Evolutionary conservation across 371 early-diverging fungal species (phyloP).

Genomic region (Mortierella sp.): DNA sequence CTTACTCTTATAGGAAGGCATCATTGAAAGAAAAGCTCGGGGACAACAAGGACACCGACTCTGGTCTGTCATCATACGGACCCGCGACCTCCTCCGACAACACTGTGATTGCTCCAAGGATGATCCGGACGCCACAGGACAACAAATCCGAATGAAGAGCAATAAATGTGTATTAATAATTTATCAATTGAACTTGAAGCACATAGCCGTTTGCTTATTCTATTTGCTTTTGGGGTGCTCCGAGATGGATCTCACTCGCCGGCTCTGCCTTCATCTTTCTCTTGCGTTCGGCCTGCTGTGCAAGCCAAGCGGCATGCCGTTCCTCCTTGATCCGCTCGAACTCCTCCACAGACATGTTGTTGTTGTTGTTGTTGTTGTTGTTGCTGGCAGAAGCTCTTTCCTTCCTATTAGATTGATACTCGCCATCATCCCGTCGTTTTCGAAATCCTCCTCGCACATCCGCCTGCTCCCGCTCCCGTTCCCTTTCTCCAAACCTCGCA

Average conservation of each 20-base stretch:
- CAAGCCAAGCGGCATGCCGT: slow-evolving; percentile 25
- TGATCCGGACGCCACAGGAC: slow-evolving; percentile 13
- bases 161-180: background rate
- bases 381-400: no score
- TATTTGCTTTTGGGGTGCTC: slow-evolving; percentile 29
- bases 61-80: background rate
- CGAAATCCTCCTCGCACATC: no score
- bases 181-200: no score
- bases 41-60: background rate
- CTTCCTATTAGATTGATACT: no score
- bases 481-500: background rate
- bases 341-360: background rate
- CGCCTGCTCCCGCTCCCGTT: no score
- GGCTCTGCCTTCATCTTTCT: background rate
- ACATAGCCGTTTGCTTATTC: background rate
- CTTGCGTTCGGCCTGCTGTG: slow-evolving; percentile 23
- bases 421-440: no score
- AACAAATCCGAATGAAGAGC: background rate
- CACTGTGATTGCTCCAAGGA: background rate
- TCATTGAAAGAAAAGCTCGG: slow-evolving; percentile 17
- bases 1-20: background rate
- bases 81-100: background rate
- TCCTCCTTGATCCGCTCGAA: slow-evolving; percentile 9
- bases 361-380: no score
- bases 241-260: slow-evolving; percentile 19